Evolutionary conservation across 768 basidiomycete genomes (phyloP).

Genomic region (Pisolithus marmoratus): DNA sequence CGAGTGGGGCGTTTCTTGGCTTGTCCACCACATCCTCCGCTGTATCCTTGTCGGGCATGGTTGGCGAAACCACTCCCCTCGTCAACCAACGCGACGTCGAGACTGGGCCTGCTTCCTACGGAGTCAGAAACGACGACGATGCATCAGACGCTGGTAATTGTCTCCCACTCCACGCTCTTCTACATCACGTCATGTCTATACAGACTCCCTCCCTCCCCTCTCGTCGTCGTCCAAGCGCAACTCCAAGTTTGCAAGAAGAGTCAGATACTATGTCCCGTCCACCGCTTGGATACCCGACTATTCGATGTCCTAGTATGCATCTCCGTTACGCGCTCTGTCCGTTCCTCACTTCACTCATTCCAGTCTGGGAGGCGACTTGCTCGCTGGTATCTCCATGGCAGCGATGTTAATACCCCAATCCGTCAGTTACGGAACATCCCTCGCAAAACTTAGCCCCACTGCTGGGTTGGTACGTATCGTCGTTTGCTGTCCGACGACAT

Average conservation of each 20-base stretch:
- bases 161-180: neutral
- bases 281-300: slow-evolving; percentile 78
- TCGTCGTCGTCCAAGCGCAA: slow-evolving; percentile 13
- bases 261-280: slow-evolving; percentile 75
- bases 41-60: slow-evolving; percentile 21
- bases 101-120: slow-evolving; percentile 18
- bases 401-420: slow-evolving; percentile 83
- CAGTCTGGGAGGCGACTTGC: slow-evolving; percentile 64
- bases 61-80: slow-evolving; percentile 21
- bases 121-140: slow-evolving; percentile 8
- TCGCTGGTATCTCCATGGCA: slow-evolving; percentile 82
- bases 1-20: neutral
- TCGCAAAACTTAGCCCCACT: slow-evolving; percentile 81
- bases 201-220: slow-evolving; percentile 6
- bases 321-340: neutral
- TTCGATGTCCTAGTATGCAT: slow-evolving; percentile 54
- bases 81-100: slow-evolving; percentile 23
- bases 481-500: neutral
- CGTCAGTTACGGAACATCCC: slow-evolving; percentile 85
- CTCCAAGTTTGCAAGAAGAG: slow-evolving; percentile 39
- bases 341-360: neutral
- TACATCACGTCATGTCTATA: neutral
- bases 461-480: slow-evolving; percentile 65
- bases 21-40: slow-evolving; percentile 22
- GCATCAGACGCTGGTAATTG: slow-evolving; percentile 18